Evolutionary conservation across 192 early-diverging fungal genomes (phyloP), one percentile per base, ranked within the genome.

Genomic region (Rhizoclosmatium globosum): DNA sequence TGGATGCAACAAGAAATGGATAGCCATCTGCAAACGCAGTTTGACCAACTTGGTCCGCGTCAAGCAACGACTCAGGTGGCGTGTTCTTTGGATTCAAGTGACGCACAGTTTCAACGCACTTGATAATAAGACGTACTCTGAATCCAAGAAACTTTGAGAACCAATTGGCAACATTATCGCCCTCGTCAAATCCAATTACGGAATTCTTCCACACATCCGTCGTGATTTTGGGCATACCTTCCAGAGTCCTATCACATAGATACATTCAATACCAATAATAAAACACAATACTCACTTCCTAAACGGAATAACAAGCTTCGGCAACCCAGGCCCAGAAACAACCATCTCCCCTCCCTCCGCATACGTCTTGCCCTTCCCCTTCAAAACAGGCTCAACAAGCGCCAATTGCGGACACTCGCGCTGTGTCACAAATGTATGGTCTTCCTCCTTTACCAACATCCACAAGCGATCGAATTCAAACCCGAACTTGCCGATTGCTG

Each of bases 11-110:
- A 53, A 95, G 86, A 77, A 96, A 87, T 3, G 94, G 94, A 76
- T 81, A 94, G 38, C 86, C 90, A 73, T 96, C 94, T 7, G 94
- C 88, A 81, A 94, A 94, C 4, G 89, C 93, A 3, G 93, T 90
- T 87, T 95, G 84, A 31, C 43, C 46, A 64, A 19, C 4, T 23
- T 47, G 13, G 3, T 38, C 39, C 3, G n/a, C n/a, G 38, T 38
- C 64, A 39, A 15, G 19, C 38, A 77, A 21, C 66, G 17, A 38
- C 38, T 44, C 31, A 2, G 84, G 68, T 48, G 91, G 91, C 17
- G 83, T 71, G 64, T 93, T 82, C 71, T 83, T 85, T 31, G 68
- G 19, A 17, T 39, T 41, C 41, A 91, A 68, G 9, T 68, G 6
- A 61, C 91, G 86, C 3, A 76, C 46, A n/a, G 79, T 62, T 47